Conservation (phyloP, 306 rosid species). For the Vigna reflexopilosa region DNA sequence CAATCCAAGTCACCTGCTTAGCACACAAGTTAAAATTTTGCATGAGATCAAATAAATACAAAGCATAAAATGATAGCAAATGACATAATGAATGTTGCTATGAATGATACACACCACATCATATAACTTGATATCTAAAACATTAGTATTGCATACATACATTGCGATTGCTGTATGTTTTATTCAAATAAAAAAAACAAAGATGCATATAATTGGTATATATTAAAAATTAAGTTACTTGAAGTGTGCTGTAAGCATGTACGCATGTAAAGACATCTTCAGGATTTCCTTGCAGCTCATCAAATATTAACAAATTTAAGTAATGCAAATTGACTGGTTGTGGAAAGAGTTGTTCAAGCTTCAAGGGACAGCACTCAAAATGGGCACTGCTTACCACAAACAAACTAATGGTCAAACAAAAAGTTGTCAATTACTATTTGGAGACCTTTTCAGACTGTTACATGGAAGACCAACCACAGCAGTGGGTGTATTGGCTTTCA, state of each 20-base stretch:
- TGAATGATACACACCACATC: conserved; percentile 14
- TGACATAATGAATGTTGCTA: conserved; percentile 20
- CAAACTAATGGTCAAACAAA: too few relatives aligned
- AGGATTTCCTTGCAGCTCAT: conserved; percentile 1
- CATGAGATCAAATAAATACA: conserved; percentile 34
- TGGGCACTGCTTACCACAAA: too few relatives aligned
- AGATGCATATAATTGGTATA: background rate
- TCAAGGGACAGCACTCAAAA: too few relatives aligned
- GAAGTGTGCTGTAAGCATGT: background rate
- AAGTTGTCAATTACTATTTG: too few relatives aligned
- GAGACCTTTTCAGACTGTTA: too few relatives aligned
- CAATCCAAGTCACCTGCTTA: conserved; percentile 96
- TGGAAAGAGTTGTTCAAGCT: too few relatives aligned
- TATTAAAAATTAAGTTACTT: conserved; percentile 18
- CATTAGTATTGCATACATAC: background rate
- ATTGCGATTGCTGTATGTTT: background rate
- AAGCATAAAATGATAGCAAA: conserved; percentile 18
- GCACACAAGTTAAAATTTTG: conserved; percentile 19
- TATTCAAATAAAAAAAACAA: background rate
- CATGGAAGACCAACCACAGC: too few relatives aligned
- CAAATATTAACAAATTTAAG: background rate
- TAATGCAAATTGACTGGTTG: conserved; percentile 6
- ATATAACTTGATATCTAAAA: conserved; percentile 7
- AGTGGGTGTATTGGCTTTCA: too few relatives aligned
- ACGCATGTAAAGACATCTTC: background rate